Base-by-base conservation (phyloP, 768 basidiomycete genomes). In the Lanmaoa rubissima region DNA sequence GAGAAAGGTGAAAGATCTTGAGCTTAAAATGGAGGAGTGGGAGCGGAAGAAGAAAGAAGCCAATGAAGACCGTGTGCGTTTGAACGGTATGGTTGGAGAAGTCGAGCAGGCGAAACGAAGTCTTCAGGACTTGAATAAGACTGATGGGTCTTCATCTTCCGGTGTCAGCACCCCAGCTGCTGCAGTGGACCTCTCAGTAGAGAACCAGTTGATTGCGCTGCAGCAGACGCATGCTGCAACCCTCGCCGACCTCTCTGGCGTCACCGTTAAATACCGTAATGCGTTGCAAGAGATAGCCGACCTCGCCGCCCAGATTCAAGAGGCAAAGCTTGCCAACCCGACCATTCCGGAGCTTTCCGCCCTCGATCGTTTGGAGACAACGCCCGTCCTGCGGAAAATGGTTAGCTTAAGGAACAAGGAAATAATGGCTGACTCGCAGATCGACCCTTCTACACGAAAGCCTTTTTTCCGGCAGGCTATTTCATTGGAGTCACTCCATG, bases 271-370 rank as follows among this genome's bases (percentile, higher is more conserved):
- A 71, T 98, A 95, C 68, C 86, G 86, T 32, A 90, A 96, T 57
- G 91, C 95, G 17, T 79, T 98, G 32, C 83, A 84, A 48, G 92
- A 96, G 72, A 96, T 99, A 56, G 89, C 90, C n/a, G 93, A 95
- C 64, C 82, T 99, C 40, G 87, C 88, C 17, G 82, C 86, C n/a
- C 93, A 97, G 70, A 86, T 96, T 34, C 85, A 94, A 65, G 95
- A 96, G 68, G 82, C 85, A 9, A 92, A 88, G 64, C 82, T 94
- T 44, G 81, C 77, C 63, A 83, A 80, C 59, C 70, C 80, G 9
- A 62, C 69, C 19, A 65, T 75, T 40, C 68, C 74, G 8, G 82
- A 84, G 48, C 69, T 76, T 19, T 71, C 76, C 14, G 59, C 68
- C 26, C 48, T 59, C 28, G 79, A 77, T 31, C 77, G 77, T 35